These are phyloP conservation scores for Hypomontagnella submonticulosa DNA, from an alignment of 495 filamentous ascomycete genomes.

Conservation along the genomic window DNA sequence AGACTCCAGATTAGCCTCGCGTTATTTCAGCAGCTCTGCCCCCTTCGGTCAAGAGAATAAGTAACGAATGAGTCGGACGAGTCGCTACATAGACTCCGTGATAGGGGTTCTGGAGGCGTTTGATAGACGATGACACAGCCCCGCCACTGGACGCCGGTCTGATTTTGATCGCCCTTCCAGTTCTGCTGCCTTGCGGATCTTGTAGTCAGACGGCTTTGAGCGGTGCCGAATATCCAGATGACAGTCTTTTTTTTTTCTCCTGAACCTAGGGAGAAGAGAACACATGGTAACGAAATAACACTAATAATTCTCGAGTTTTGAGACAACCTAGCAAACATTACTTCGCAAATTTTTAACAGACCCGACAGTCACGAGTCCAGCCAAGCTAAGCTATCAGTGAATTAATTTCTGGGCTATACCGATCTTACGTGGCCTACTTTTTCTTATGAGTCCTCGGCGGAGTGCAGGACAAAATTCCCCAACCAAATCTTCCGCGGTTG, in stretches of 20 bases:
- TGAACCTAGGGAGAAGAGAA: constrained; percentile 22
- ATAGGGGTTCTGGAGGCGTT: constrained; percentile 18
- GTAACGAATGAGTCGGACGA: constrained; percentile 16
- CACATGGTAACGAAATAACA: constrained; percentile 16
- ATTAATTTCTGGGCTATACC: constrained; percentile 16
- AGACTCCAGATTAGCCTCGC: constrained; percentile 24
- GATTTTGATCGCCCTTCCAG: constrained; percentile 41
- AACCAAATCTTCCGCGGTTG: constrained; percentile 26
- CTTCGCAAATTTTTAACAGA: background rate
- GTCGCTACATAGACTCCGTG: background rate
- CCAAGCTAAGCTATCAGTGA: constrained; percentile 3
- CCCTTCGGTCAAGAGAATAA: constrained; percentile 32
- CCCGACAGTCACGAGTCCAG: background rate
- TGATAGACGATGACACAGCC: constrained; percentile 35
- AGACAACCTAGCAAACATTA: constrained; percentile 21
- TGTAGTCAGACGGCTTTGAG: constrained; percentile 34
- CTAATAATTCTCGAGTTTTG: constrained; percentile 6
- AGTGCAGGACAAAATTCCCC: constrained; percentile 10
- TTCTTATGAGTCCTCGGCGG: constrained; percentile 3
- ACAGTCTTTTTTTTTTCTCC: constrained; percentile 18
- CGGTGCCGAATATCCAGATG: constrained; percentile 34
- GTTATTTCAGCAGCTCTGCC: constrained; percentile 19
- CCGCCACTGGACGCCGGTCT: constrained; percentile 25
- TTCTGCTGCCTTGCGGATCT: constrained; percentile 40
- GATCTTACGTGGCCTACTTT: background rate